These are phyloP conservation scores for Botrytis sinoallii DNA, from an alignment of 2,329 filamentous ascomycete genomes.

Conservation along the genomic window DNA sequence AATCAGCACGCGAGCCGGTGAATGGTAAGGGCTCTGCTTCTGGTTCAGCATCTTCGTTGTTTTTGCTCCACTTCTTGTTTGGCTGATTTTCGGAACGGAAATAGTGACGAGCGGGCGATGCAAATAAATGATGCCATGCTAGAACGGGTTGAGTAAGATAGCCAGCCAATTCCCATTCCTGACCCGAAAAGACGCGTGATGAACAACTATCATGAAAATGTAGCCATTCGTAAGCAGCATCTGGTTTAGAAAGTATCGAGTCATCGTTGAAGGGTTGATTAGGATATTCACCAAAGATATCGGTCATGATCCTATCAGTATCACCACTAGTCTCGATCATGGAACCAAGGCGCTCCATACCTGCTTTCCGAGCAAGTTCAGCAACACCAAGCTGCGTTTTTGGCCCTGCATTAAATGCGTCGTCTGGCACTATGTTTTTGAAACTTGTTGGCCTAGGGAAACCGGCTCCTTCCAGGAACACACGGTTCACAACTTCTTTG, in stretches of 20 bases:
- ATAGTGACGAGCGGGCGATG: constrained; percentile 55
- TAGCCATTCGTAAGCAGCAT: constrained; percentile 81
- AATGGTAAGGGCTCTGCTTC: constrained; percentile 62
- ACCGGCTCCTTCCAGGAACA: constrained; percentile 76
- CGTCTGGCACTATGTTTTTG: constrained; percentile 27
- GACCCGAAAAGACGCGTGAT: constrained; percentile 72
- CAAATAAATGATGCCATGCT: constrained; percentile 89
- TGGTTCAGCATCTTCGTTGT: constrained; percentile 19
- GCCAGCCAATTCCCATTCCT: constrained; percentile 88
- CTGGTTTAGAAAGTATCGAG: constrained; percentile 82
- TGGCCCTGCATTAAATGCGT: constrained; percentile 41
- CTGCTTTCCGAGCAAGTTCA: constrained; percentile 68
- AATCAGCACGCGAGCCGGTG: constrained; percentile 77
- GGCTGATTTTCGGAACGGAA: constrained; percentile 41
- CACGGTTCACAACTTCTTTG: constrained; percentile 72
- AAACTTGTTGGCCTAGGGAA: constrained; percentile 47
- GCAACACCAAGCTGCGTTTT: constrained; percentile 64
- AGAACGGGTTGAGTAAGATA: constrained; percentile 86
- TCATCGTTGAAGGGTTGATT: constrained; percentile 91
- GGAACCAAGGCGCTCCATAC: constrained; percentile 68
- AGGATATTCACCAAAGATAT: constrained; percentile 85
- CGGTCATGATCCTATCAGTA: constrained; percentile 71
- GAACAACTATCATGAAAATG: constrained; percentile 87
- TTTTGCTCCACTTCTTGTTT: constrained; percentile 43
- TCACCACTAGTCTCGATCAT: constrained; percentile 80